Evolutionary conservation across 148 eudicot genomes (phyloP).

Genomic region (Chenopodium quinoa): DNA sequence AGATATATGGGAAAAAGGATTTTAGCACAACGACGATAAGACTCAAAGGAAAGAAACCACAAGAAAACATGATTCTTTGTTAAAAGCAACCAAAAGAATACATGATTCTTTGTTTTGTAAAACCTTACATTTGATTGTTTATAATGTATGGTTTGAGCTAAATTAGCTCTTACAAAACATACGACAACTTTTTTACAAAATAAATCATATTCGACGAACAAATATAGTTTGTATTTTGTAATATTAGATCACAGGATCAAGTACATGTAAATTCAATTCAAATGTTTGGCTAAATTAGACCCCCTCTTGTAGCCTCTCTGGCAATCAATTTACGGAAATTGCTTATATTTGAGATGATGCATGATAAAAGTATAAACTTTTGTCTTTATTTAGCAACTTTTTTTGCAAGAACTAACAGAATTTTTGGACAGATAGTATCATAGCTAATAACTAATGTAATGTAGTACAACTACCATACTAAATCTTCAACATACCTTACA

Average conservation of each 20-base stretch:
- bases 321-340: background rate
- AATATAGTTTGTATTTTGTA: background rate
- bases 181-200: conserved; percentile 3
- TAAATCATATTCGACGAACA: conserved; percentile 17
- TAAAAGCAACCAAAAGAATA: conserved; percentile 10
- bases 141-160: conserved; percentile 4
- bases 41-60: conserved; percentile 2
- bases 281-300: conserved; percentile 12
- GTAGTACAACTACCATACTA: too few species aligned
- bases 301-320: background rate
- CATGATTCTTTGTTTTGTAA: conserved; percentile 23
- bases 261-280: conserved; percentile 16
- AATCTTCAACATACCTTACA: too few species aligned
- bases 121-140: conserved; percentile 9
- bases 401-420: background rate
- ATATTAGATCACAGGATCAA: conserved; percentile 12
- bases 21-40: conserved; percentile 32
- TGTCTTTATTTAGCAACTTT: background rate
- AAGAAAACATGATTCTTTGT: conserved; percentile 21
- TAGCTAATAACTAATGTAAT: too few species aligned
- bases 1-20: conserved; percentile 65
- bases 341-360: background rate
- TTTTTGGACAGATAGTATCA: too few species aligned
- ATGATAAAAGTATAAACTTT: too few species aligned
- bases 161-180: conserved; percentile 7